phyloP scores from a whole-genome alignment of 208 protist species.

The Phytomonas sp. region DNA sequence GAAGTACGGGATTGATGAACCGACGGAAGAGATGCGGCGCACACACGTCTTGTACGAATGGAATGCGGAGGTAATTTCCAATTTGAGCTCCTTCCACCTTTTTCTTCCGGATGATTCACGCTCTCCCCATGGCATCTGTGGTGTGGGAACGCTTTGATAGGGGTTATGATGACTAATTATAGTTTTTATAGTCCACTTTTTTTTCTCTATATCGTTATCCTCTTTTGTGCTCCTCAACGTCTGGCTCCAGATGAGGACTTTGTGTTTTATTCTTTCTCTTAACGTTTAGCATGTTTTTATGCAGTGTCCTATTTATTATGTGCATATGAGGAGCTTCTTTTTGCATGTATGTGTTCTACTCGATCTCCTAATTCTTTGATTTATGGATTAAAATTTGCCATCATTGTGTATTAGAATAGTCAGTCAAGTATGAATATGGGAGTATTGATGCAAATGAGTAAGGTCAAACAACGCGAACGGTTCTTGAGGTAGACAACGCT shows the following conservation, averaged over 20 bases:
- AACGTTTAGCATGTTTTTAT: constrained; percentile 6
- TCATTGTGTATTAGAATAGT: too few relatives aligned
- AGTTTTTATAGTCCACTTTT: constrained; percentile 11
- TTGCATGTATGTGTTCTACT: constrained; percentile 3
- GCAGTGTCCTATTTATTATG: neutral
- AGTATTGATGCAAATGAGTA: too few relatives aligned
- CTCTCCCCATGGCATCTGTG: neutral
- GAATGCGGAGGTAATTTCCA: constrained; percentile 20
- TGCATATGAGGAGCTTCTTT: constrained; percentile 1
- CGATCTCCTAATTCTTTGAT: too few relatives aligned
- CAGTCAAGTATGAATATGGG: too few relatives aligned
- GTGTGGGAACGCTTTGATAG: neutral
- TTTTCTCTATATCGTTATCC: neutral
- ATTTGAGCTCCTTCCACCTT: constrained; percentile 32
- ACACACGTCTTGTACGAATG: constrained; percentile 36
- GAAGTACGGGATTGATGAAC: constrained; percentile 35
- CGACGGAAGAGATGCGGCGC: constrained; percentile 30
- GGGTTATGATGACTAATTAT: too few relatives aligned
- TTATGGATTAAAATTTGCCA: too few relatives aligned
- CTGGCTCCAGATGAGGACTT: too few relatives aligned
- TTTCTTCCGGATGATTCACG: constrained; percentile 20
- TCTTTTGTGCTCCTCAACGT: too few relatives aligned
- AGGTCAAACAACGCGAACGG: too few relatives aligned
- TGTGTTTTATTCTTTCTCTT: constrained; percentile 4
- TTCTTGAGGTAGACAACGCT: too few relatives aligned